Base-by-base conservation (phyloP, 208 protist genomes). In the Wallacemonas rigidus region DNA sequence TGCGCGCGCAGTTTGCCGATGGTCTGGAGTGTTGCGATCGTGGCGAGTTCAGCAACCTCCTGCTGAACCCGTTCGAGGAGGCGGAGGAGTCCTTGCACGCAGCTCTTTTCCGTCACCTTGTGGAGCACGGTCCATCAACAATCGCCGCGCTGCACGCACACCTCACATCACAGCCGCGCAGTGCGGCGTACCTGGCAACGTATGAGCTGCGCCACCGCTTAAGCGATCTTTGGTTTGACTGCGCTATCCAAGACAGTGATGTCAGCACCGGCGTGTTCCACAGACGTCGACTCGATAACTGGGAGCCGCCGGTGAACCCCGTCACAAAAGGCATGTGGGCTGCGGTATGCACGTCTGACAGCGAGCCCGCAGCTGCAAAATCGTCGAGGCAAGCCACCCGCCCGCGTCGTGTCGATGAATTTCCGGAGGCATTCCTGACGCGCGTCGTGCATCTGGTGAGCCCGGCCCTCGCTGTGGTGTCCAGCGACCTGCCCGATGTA, bases 1-100 rank as follows among this genome's bases (percentile, higher is more conserved):
- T 95, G 40, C 61, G 72, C 41, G 45, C 74, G 62, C 90, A 96
- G 83, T 91, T 93, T 74, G 69, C 77, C 2, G 70, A 67, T 7
- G 90, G 85, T 15, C 41, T 41, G 64, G 43, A 51, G 9, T 71
- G 43, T 14, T 75, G 71, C 62, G 53, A 55, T 41, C 48, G 3
- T 11, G 39, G 38, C 26, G 7, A 60, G 17, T 39, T 72, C 48
- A 14, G 5, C 58, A 65, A 65, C 51, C 38, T 64, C 1, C 44
- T 89, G 1, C 26, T 86, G 1, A 74, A 86, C 47, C 65, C 51
- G 2, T 69, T 62, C 17, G 35, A 41, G 9, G 38, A 78, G 14
- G 77, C 86, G 38, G 50, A 60, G n/a, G 64, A 62, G 26, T 57
- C 76, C 14, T 67, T 85, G 40, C 67, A 58, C 2, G 75, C 70